phyloP scores from a whole-genome alignment of 345 rosid genomes.

The Excoecaria agallocha region DNA sequence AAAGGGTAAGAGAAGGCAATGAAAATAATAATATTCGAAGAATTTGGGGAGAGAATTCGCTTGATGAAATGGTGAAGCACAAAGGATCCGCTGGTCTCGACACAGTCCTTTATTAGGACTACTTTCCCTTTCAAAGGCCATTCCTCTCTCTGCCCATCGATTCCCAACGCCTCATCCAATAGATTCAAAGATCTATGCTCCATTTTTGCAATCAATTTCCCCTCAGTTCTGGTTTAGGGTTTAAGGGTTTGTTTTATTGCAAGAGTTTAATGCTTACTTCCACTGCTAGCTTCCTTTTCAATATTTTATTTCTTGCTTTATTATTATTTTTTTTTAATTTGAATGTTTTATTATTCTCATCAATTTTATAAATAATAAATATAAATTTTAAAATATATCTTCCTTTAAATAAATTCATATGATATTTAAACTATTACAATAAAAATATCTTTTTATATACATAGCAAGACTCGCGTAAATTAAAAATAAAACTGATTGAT shows the following conservation, averaged over 20 bases:
- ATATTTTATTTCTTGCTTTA: too few relatives aligned
- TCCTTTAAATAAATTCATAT: too few relatives aligned
- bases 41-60: conserved; percentile 53
- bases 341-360: too few relatives aligned
- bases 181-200: conserved; percentile 38
- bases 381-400: too few relatives aligned
- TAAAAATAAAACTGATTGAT: too few relatives aligned
- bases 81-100: conserved; percentile 79
- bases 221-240: not conserved
- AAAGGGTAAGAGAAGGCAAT: conserved; percentile 75
- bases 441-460: too few relatives aligned
- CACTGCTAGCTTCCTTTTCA: too few relatives aligned
- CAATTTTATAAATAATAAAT: too few relatives aligned
- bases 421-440: too few relatives aligned
- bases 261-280: too few relatives aligned
- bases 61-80: conserved; percentile 78
- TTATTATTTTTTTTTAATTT: too few relatives aligned
- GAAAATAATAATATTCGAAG: conserved; percentile 53
- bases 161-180: conserved; percentile 65
- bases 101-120: conserved; percentile 65
- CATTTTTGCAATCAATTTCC: conserved; percentile 3
- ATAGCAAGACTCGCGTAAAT: too few relatives aligned
- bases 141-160: conserved; percentile 38
- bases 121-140: conserved; percentile 53
- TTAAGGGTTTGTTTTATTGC: not conserved